Evolutionary conservation across 1,284 basidiomycete genomes (phyloP).

Genomic region (Somion occarium): DNA sequence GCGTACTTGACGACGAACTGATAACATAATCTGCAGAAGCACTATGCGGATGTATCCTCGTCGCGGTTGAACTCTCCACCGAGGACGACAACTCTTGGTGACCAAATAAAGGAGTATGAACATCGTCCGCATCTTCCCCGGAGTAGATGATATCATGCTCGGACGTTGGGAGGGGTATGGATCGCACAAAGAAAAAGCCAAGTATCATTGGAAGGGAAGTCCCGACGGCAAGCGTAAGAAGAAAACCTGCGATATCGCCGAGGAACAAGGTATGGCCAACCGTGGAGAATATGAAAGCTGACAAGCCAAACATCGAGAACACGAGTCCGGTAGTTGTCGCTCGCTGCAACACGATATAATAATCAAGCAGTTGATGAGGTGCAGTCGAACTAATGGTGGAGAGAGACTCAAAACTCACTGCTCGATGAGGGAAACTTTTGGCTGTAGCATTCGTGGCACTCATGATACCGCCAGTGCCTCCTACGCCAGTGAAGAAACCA

Average conservation of each 20-base stretch:
- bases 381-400: background rate
- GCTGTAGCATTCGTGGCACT: constrained; percentile 61
- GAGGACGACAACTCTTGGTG: constrained; percentile 27
- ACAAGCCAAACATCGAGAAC: constrained; percentile 79
- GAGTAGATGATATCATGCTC: constrained; percentile 17
- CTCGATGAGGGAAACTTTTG: constrained; percentile 54
- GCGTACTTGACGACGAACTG: background rate
- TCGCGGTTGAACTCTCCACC: background rate
- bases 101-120: constrained; percentile 24
- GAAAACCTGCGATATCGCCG: constrained; percentile 66
- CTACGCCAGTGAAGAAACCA: constrained; percentile 55
- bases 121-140: constrained; percentile 18
- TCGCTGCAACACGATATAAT: constrained; percentile 35
- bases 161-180: constrained; percentile 43
- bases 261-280: constrained; percentile 65
- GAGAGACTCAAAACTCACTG: constrained; percentile 31
- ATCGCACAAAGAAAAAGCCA: constrained; percentile 58
- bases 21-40: background rate
- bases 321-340: constrained; percentile 72
- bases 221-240: constrained; percentile 65
- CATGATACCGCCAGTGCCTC: constrained; percentile 54
- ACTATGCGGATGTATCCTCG: background rate
- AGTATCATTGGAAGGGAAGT: constrained; percentile 66
- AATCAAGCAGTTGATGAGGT: too few relatives aligned
- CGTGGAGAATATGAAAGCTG: constrained; percentile 76